A percentile compares a stretch with the other conserved stretches of the same genome.
Evolutionary conservation across 2,329 filamentous ascomycete species (phyloP).

Genomic region (Ascochyta viciae-villosae): DNA sequence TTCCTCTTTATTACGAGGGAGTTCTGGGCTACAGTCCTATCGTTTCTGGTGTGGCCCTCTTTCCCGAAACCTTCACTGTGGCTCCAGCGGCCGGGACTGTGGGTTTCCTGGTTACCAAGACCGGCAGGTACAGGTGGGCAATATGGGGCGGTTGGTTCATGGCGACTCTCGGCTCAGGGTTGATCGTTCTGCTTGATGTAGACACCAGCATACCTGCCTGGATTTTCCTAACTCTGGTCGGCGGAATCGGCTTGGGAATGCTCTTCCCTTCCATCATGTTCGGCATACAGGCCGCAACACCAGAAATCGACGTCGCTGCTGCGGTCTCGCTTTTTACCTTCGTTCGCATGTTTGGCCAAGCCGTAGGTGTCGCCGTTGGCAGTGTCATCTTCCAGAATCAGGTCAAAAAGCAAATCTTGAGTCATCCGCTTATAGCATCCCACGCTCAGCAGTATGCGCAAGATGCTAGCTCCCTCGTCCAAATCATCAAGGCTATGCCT

Average conservation of each 20-base stretch:
- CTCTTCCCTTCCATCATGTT: slow-evolving; percentile 69
- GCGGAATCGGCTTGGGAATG: slow-evolving; percentile 68
- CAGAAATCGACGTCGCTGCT: slow-evolving; percentile 64
- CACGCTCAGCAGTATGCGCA: slow-evolving; percentile 59
- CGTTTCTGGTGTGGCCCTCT: slow-evolving; percentile 49
- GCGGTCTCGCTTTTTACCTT: slow-evolving; percentile 72
- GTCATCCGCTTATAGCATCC: slow-evolving; percentile 56
- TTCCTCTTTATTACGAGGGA: slow-evolving; percentile 52
- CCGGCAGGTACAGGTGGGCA: slow-evolving; percentile 66
- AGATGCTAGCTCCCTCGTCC: slow-evolving; percentile 65
- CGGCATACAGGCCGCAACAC: slow-evolving; percentile 67
- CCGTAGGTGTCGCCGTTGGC: slow-evolving; percentile 70
- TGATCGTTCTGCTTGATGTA: slow-evolving; percentile 59
- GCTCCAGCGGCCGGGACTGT: slow-evolving; percentile 65
- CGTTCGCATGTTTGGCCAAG: slow-evolving; percentile 69
- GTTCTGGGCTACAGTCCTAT: slow-evolving; percentile 50
- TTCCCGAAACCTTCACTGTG: slow-evolving; percentile 62
- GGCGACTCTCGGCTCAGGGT: slow-evolving; percentile 64
- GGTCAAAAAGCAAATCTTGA: slow-evolving; percentile 60
- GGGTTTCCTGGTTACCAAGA: slow-evolving; percentile 62
- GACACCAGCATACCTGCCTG: slow-evolving; percentile 61
- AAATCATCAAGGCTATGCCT: slow-evolving; percentile 63
- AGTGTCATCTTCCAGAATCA: slow-evolving; percentile 75
- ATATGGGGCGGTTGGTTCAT: slow-evolving; percentile 68
- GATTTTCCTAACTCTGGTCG: slow-evolving; percentile 67